Conservation (phyloP, 352 stramenopile species). For the Globisporangium ultimum region DNA sequence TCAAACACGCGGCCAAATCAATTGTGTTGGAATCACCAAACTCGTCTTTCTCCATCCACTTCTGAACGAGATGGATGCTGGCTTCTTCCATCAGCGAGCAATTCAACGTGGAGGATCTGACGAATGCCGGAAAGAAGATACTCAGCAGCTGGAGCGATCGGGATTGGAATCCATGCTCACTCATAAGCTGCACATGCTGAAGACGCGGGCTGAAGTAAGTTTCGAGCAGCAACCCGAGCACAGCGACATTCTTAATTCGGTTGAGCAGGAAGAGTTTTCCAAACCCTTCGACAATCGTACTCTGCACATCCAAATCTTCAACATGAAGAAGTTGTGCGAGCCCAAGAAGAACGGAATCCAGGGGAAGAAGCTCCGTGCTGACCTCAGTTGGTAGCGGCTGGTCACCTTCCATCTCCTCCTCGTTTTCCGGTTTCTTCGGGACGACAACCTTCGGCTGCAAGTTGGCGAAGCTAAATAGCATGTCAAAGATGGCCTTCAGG, state of each 20-base stretch:
- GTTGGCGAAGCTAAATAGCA: constrained; percentile 60
- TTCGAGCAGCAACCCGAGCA: constrained; percentile 64
- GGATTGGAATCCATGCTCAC: constrained; percentile 59
- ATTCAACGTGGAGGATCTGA: constrained; percentile 44
- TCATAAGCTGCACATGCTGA: constrained; percentile 45
- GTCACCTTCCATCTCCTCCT: constrained; percentile 17
- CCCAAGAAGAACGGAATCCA: constrained; percentile 59
- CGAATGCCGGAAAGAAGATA: constrained; percentile 74
- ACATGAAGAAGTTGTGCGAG: constrained; percentile 47
- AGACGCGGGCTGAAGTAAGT: constrained; percentile 68
- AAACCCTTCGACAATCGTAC: constrained; percentile 74
- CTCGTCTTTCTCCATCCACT: constrained; percentile 49
- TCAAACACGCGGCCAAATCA: constrained; percentile 46
- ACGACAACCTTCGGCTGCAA: constrained; percentile 50
- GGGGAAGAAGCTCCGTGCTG: constrained; percentile 34
- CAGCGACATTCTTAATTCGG: constrained; percentile 56
- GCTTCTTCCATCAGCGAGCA: constrained; percentile 66
- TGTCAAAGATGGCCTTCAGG: constrained; percentile 67
- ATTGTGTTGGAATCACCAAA: constrained; percentile 35
- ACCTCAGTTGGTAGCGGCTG: background rate
- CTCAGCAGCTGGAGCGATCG: constrained; percentile 66
- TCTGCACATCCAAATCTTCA: constrained; percentile 69
- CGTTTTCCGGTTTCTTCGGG: constrained; percentile 24
- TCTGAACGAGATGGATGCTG: constrained; percentile 56
- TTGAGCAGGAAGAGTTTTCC: constrained; percentile 73